Evolutionary conservation across 2,329 filamentous ascomycete species (phyloP).

Genomic region (Colletotrichum sp.): DNA sequence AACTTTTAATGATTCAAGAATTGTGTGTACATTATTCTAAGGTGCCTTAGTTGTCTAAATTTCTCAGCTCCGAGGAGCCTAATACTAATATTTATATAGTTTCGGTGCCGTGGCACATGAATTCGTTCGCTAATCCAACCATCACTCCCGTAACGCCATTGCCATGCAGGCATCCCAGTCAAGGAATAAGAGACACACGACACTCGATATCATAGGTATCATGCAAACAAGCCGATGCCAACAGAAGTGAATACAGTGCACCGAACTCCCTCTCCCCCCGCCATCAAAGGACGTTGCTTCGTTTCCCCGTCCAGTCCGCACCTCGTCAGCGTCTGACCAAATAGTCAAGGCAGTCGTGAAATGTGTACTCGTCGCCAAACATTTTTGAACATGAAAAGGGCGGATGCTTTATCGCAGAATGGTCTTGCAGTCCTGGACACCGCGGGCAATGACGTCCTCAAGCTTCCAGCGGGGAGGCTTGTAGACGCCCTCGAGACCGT

Average conservation of each 20-base stretch:
- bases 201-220: slow-evolving; percentile 19
- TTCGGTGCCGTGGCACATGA: slow-evolving; percentile 18
- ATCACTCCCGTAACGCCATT: slow-evolving; percentile 20
- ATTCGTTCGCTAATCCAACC: slow-evolving; percentile 15
- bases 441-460: slow-evolving; percentile 79
- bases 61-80: slow-evolving; percentile 17
- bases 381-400: background rate
- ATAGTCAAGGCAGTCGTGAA: background rate
- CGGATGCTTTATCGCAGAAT: slow-evolving; percentile 63
- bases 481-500: slow-evolving; percentile 74
- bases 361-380: background rate
- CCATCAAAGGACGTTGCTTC: slow-evolving; percentile 9
- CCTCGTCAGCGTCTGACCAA: slow-evolving; percentile 1
- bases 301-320: background rate
- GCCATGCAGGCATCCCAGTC: slow-evolving; percentile 16
- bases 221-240: slow-evolving; percentile 15
- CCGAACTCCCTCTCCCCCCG: background rate
- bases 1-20: background rate
- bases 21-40: slow-evolving; percentile 22
- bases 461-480: slow-evolving; percentile 81
- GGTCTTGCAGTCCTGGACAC: slow-evolving; percentile 77
- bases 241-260: slow-evolving; percentile 11
- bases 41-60: slow-evolving; percentile 19
- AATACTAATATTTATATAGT: slow-evolving; percentile 20
- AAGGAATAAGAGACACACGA: slow-evolving; percentile 13